Base-by-base conservation (phyloP, 306 rosid genomes). In the Cicer bijugum region DNA sequence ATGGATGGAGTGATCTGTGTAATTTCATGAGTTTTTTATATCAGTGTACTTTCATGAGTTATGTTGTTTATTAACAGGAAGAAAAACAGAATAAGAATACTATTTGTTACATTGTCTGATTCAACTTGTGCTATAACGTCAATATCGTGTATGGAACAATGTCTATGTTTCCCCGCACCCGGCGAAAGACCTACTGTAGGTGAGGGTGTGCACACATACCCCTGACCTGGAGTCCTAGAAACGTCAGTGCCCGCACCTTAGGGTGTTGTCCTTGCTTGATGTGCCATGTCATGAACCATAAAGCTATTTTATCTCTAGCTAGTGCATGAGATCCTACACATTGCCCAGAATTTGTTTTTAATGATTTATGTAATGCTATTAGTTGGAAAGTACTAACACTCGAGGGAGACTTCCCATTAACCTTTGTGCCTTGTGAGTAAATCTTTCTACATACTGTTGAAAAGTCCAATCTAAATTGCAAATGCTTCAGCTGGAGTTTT, bases 1-100 rank as follows among this genome's bases (percentile, higher is more conserved):
- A 45, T 73, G 77, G 12, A 57, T 55, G 76, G 67, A 52, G 28
- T 52, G 68, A 28, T 45, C 43, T 68, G 61, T 57, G 16, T 17
- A 68, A 9, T 17, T 28, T 3, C 5, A 28, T 28, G 35, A 28
- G 35, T 28, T 28, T 28, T 28, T 28, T 28, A 0, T 28, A 28
- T 28, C 35, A 28, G 35, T 28, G 4, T 28, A 28, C 35, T 28
- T 28, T 68, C 9, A 46, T 3, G 44, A 68, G 61, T 77, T 58
- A 17, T 33, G 50, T 43, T 42, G 64, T 43, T 56, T 45, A 16
- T 23, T 52, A 20, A 10, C 16, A 9, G 44, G 15, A 50, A 64
- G 44, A 51, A 59, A 69, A 75, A 38, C 66, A 64, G 53, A 39
- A 53, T 12, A 11, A 64, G 53, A 39, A 66, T 12, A 11, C 33